Conservation (phyloP, 2,329 filamentous ascomycete species). For the Diaporthe amygdali region DNA sequence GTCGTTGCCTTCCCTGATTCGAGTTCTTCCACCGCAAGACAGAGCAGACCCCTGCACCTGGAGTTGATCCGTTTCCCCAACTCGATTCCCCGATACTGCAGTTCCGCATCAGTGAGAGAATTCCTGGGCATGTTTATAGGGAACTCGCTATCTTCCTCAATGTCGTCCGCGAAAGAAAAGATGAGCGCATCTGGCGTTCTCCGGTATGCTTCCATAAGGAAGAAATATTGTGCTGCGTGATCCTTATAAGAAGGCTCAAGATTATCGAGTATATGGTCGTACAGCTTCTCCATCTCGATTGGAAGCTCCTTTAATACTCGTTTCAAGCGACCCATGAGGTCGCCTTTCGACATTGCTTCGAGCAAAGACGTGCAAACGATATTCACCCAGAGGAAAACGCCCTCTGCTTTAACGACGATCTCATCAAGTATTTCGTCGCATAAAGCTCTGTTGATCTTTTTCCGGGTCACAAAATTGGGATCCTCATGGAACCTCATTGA, state of each 20-base stretch:
- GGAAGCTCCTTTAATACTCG: not conserved
- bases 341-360: not conserved
- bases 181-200: not conserved
- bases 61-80: not conserved
- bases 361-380: not conserved
- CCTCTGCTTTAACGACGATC: not conserved
- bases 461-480: not conserved
- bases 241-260: not conserved
- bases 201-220: not conserved
- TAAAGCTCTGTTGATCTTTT: not conserved
- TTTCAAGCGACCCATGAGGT: not conserved
- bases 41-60: not conserved
- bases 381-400: not conserved
- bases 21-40: not conserved
- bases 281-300: not conserved
- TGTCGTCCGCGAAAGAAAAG: not conserved
- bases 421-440: not conserved
- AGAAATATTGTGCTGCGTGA: not conserved
- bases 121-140: not conserved
- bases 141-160: not conserved
- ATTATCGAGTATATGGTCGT: not conserved
- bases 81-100: not conserved
- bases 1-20: too few species aligned
- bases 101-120: not conserved
- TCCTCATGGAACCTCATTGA: not conserved